These are phyloP conservation scores for Castanea mollissima DNA, from an alignment of 306 rosid species.

Conservation along the genomic window DNA sequence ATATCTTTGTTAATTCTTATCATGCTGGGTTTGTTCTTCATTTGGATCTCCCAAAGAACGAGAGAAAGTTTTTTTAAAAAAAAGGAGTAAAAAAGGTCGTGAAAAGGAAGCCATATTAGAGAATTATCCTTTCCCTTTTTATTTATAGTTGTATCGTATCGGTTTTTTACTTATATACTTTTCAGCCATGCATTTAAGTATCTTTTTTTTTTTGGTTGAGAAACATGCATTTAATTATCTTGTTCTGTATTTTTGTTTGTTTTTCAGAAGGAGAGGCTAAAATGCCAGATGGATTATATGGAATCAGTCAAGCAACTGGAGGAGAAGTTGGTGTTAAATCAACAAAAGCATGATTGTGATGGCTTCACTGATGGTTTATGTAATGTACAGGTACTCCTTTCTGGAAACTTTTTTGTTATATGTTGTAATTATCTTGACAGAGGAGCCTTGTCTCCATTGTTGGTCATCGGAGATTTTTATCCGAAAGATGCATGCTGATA, in stretches of 20 bases:
- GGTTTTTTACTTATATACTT: not conserved
- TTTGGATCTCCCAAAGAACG: not conserved
- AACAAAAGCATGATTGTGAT: conserved; percentile 49
- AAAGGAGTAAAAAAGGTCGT: not conserved
- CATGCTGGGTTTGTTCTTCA: not conserved
- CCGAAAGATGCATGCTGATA: not conserved
- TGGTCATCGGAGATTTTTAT: not conserved
- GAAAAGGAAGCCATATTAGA: not conserved
- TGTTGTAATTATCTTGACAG: conserved; percentile 9
- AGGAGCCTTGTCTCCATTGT: conserved; percentile 7
- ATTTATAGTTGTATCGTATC: not conserved
- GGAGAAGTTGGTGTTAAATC: conserved; percentile 86
- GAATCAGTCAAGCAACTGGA: conserved; percentile 91
- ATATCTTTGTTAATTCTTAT: not conserved
- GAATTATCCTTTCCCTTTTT: not conserved
- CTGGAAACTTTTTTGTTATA: conserved; percentile 9
- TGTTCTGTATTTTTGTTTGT: conserved; percentile 7
- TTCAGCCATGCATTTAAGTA: conserved; percentile 4
- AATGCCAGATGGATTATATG: conserved; percentile 97
- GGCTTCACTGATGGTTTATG: conserved; percentile 34
- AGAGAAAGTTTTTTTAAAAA: not conserved
- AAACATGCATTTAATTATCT: conserved; percentile 3
- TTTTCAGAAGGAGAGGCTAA: conserved; percentile 79
- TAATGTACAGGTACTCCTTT: conserved; percentile 58
- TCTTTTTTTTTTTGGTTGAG: not conserved